Conservation (phyloP, 78 protist genomes). For the Tieghemostelium lacteum region DNA sequence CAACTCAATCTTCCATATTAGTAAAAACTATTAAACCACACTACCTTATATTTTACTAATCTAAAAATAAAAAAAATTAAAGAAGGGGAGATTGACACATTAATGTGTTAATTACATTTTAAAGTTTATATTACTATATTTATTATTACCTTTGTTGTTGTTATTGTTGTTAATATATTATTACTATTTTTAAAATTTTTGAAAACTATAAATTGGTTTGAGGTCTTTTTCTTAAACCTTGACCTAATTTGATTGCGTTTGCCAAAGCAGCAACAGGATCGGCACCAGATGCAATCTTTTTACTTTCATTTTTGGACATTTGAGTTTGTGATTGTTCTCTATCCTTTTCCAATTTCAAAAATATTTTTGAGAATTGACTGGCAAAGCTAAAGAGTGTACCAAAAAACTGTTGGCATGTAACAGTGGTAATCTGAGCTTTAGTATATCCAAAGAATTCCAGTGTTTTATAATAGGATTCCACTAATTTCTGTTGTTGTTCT, state of each 20-base stretch:
- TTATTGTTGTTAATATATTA: too few species aligned
- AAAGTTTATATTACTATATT: too few species aligned
- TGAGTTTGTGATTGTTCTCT: slow-evolving; percentile 20
- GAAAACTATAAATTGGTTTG: too few species aligned
- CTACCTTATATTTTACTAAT: too few species aligned
- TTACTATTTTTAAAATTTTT: too few species aligned
- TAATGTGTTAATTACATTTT: too few species aligned
- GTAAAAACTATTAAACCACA: too few species aligned
- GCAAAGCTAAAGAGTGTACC: slow-evolving; percentile 45
- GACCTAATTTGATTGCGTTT: slow-evolving; percentile 73
- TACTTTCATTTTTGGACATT: slow-evolving; percentile 11
- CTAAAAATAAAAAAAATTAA: too few species aligned
- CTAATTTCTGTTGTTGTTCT: slow-evolving; percentile 13
- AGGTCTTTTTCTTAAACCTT: too few species aligned
- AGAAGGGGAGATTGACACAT: too few species aligned
- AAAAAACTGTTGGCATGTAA: slow-evolving; percentile 65
- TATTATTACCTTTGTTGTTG: too few species aligned
- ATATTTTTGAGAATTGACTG: slow-evolving; percentile 11
- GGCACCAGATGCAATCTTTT: slow-evolving; percentile 68
- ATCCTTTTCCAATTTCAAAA: slow-evolving; percentile 58
- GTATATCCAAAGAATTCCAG: slow-evolving; percentile 61
- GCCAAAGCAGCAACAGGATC: slow-evolving; percentile 76
- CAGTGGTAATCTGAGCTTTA: neutral
- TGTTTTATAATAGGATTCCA: slow-evolving; percentile 11
- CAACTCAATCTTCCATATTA: too few species aligned